Evolutionary conservation across 495 filamentous ascomycete genomes (phyloP).

Genomic region (Penicillium diatomitis): DNA sequence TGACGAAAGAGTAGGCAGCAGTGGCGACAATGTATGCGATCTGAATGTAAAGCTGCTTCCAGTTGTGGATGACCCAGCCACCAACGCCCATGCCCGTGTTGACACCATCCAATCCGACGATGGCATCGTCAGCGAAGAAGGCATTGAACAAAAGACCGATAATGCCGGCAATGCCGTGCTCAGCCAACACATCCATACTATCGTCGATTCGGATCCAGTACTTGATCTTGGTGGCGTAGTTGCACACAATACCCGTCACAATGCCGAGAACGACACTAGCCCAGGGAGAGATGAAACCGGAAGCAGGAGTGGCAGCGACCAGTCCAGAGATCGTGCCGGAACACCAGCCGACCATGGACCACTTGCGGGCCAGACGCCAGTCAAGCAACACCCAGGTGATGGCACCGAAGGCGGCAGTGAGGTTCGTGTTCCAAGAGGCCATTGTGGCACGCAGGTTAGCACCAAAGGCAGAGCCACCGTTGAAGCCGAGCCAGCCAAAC

Average conservation of each 20-base stretch:
- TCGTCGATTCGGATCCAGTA: constrained; percentile 94
- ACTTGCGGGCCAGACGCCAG: constrained; percentile 90
- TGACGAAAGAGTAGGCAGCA: constrained; percentile 69
- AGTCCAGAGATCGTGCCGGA: constrained; percentile 86
- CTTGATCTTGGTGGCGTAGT: constrained; percentile 95
- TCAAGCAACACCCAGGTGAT: constrained; percentile 90
- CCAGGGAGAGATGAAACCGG: constrained; percentile 84
- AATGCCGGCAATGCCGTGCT: constrained; percentile 93
- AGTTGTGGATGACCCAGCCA: constrained; percentile 86
- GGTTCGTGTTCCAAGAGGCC: constrained; percentile 95
- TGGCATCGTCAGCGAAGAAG: constrained; percentile 77
- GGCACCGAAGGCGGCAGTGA: constrained; percentile 81
- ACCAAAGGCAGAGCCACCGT: constrained; percentile 94
- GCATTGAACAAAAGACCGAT: constrained; percentile 89
- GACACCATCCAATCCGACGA: constrained; percentile 90
- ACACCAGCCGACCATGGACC: constrained; percentile 99
- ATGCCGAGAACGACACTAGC: constrained; percentile 79
- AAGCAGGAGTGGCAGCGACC: constrained; percentile 85
- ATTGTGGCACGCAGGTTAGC: constrained; percentile 91
- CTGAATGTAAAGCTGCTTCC: constrained; percentile 82
- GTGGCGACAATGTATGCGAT: constrained; percentile 77
- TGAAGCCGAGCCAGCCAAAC: constrained; percentile 99
- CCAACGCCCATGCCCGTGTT: constrained; percentile 65
- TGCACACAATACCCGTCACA: constrained; percentile 76
- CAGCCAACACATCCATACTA: constrained; percentile 95